Base-by-base conservation (phyloP, 805 yeast genomes). In the Ogataea henricii region DNA sequence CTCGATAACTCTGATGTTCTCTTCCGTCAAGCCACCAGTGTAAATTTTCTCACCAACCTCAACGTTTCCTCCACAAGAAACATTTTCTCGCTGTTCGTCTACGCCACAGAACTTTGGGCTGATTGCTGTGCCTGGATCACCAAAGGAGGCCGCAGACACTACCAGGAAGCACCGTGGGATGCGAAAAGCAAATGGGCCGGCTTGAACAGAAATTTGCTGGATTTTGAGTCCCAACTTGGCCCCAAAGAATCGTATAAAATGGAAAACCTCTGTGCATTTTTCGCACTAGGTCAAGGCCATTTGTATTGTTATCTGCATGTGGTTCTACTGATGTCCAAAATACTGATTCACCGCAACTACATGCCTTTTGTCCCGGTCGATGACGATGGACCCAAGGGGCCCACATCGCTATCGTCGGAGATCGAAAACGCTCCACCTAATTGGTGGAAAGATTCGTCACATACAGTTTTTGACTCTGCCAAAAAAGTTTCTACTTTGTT, bases 361-460 rank as follows among this genome's bases (percentile, higher is more conserved):
- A 43, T 53, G 20, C 57, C 57, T 8, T 53, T 53, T 41, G 54
- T 53, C 7, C 57, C 57, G 5, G 17, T 16, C 4, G 57, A 53
- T 25, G 18, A 45, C 7, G 27, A 34, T 7, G 57, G 54, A 5
- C 57, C 57, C 6, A 53, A 53, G 30, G 57, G 57, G 3, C 57
- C 57, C 1, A 14, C 27, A 8, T 46, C 47, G 6, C 40, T 45
- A 3, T n/a, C 43, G 2, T 40, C 40, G 1, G 44, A 41, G 22
- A 50, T 53, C n/a, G 18, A 34, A n/a, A 22, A 40, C 22, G 47
- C 57, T 18, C 57, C 57, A 2, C 27, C 38, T 16, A 36, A 40
- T 17, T 53, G 57, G 57, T 53, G 57, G 57, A 43, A 25, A 8
- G 27, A 37, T n/a, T 49, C 52, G 20, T 49, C 57, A 1, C 35